These are phyloP conservation scores for Coemansia sp. DNA, from an alignment of 192 early-diverging fungal species.

Conservation along the genomic window DNA sequence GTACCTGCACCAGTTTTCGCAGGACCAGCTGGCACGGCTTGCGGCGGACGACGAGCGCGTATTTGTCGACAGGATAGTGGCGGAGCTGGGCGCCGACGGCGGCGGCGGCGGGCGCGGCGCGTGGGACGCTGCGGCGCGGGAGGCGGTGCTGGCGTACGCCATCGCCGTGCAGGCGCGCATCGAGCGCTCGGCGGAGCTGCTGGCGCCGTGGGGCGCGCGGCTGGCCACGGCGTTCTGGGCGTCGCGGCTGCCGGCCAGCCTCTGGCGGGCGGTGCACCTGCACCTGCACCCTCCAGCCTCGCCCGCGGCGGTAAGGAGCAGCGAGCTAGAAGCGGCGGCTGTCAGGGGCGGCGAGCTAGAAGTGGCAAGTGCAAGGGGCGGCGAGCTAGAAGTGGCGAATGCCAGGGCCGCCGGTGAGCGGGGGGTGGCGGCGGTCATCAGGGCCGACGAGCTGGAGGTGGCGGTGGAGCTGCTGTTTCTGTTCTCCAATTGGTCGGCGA, in stretches of 20 bases:
- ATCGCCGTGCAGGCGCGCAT: constrained; percentile 32
- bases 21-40: constrained; percentile 7
- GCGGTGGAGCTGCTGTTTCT: constrained; percentile 45
- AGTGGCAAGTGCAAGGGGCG: no score
- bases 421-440: no score
- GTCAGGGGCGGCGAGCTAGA: no score
- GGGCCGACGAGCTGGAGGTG: constrained; percentile 37
- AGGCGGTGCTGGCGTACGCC: constrained; percentile 33
- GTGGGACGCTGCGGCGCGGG: constrained; percentile 22
- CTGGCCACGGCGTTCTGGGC: constrained; percentile 23
- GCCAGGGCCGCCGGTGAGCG: constrained; percentile 1
- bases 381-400: no score
- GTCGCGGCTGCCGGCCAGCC: constrained; percentile 18
- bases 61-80: not conserved
- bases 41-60: not conserved
- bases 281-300: constrained; percentile 10
- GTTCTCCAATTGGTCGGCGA: constrained; percentile 19
- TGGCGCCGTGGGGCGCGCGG: not conserved
- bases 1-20: constrained; percentile 24
- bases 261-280: constrained; percentile 14
- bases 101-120: not conserved
- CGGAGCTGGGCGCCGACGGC: not conserved
- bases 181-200: constrained; percentile 5
- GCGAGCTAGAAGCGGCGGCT: no score
- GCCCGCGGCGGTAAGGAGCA: no score